Evolutionary conservation across 2,329 filamentous ascomycete species (phyloP), one percentile per base, ranked within the genome.

Genomic region (Scedosporium apiospermum): DNA sequence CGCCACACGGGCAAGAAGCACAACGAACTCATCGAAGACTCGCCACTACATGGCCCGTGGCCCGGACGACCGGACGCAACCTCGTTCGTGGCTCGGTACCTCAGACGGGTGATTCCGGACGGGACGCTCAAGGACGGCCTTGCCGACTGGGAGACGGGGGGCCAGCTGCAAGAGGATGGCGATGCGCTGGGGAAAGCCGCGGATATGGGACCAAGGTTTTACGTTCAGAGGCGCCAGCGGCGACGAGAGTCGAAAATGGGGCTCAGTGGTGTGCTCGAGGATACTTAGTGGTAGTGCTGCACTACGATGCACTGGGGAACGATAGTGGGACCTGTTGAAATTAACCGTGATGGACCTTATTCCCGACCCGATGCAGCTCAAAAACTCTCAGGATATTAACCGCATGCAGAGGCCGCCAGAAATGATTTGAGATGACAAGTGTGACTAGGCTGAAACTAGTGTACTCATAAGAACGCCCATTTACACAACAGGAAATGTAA

Each of bases 41-140:
- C 73, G 3, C 72, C 73, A 1, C 69, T 80, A 9, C 70, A 77
- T 64, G 73, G 75, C 6, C 67, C 73, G 3, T 82, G 80, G 80
- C 77, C 78, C 1, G 66, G 60, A 5, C 63, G 68, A 14, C 70
- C 69, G 66, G 65, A 70, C 30, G 67, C 69, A 34, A 65, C 75
- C 46, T 74, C 76, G 14, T 73, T 77, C 62, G 67, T 74, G 26
- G 72, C 73, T 7, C 69, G 70, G 18, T 73, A 73, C 2, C 70
- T 82, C 57, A 68, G 68, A 61, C 70, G 71, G 34, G 73, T 74
- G 2, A 68, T 81, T 26, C 80, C 79, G 0, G 64, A 68, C 6
- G 74, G 69, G 41, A 69, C 78, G 62, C 70, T 71, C 16, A 67
- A 70, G 7, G 70, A 70, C 6, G 79, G 77, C 4, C 69, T 82